Percentiles rank a stretch among this genome's conserved stretches.
These are phyloP conservation scores for Ophiostoma quercus DNA, from an alignment of 2,329 filamentous ascomycete genomes.

Conservation along the genomic window DNA sequence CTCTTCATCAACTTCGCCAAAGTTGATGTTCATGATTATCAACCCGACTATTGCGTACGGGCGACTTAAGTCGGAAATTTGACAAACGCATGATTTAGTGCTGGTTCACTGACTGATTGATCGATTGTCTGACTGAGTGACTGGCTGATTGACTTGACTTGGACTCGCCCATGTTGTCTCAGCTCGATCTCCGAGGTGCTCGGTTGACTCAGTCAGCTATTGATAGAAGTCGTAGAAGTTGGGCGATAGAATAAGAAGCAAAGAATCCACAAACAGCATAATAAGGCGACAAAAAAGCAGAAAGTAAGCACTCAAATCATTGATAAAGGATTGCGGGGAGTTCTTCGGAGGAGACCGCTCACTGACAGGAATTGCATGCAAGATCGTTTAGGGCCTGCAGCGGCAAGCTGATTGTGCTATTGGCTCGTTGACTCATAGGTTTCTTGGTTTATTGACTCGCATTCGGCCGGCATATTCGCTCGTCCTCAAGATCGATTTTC, in stretches of 20 bases:
- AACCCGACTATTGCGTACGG: neutral
- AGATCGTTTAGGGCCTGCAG: constrained; percentile 8
- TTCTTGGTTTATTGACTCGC: neutral
- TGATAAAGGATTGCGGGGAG: neutral
- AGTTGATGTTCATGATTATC: neutral
- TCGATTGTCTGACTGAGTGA: neutral
- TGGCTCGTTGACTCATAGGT: neutral
- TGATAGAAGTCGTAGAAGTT: neutral
- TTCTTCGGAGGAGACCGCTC: neutral
- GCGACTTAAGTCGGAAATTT: neutral
- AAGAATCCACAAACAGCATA: neutral
- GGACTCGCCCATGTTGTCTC: constrained; percentile 1
- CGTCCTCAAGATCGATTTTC: neutral
- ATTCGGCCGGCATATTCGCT: neutral
- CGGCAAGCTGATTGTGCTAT: neutral
- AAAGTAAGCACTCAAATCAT: neutral
- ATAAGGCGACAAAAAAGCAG: neutral
- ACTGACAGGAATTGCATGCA: neutral
- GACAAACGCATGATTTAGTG: neutral
- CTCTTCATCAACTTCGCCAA: neutral
- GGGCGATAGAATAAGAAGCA: neutral
- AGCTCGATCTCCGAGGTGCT: constrained; percentile 7
- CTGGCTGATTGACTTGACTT: neutral
- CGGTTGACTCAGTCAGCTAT: neutral
- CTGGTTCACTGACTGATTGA: neutral